Conservation (phyloP, 495 filamentous ascomycete species). For the Aspergillus haitiensis region DNA sequence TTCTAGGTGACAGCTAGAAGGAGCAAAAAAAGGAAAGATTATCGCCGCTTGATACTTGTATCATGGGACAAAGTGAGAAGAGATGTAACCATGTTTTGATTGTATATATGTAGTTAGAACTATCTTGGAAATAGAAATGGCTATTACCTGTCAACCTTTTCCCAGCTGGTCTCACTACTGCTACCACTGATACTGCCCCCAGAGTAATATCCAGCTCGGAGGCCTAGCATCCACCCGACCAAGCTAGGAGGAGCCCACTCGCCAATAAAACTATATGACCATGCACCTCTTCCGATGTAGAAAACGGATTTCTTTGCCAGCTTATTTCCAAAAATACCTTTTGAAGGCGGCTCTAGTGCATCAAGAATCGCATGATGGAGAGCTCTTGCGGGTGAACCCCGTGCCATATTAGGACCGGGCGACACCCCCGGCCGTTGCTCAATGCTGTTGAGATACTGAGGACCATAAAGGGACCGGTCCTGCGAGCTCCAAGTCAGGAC, state of each 20-base stretch:
- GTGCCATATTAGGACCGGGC: slow-evolving; percentile 44
- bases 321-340: slow-evolving; percentile 42
- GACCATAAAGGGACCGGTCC: slow-evolving; percentile 44
- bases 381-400: slow-evolving; percentile 68
- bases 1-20: too few relatives aligned
- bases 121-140: not conserved
- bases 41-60: too few relatives aligned
- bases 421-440: slow-evolving; percentile 47
- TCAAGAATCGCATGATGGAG: slow-evolving; percentile 88
- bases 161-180: slow-evolving; percentile 44
- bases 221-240: slow-evolving; percentile 88
- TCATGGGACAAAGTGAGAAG: slow-evolving; percentile 9
- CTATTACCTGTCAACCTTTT: slow-evolving; percentile 28
- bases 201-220: slow-evolving; percentile 44
- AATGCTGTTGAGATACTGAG: slow-evolving; percentile 46
- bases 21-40: too few relatives aligned
- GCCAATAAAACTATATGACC: slow-evolving; percentile 83
- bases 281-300: slow-evolving; percentile 77
- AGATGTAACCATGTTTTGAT: slow-evolving; percentile 7
- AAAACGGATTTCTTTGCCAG: slow-evolving; percentile 51
- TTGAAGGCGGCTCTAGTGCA: slow-evolving; percentile 58
- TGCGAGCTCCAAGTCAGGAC: slow-evolving; percentile 64
- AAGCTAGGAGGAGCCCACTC: slow-evolving; percentile 75
- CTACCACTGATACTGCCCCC: slow-evolving; percentile 33
- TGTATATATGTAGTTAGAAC: not conserved